Evolutionary conservation across 1,284 basidiomycete species (phyloP), one percentile per base, ranked within the genome.

Genomic region (Boletus semigastroideus): DNA sequence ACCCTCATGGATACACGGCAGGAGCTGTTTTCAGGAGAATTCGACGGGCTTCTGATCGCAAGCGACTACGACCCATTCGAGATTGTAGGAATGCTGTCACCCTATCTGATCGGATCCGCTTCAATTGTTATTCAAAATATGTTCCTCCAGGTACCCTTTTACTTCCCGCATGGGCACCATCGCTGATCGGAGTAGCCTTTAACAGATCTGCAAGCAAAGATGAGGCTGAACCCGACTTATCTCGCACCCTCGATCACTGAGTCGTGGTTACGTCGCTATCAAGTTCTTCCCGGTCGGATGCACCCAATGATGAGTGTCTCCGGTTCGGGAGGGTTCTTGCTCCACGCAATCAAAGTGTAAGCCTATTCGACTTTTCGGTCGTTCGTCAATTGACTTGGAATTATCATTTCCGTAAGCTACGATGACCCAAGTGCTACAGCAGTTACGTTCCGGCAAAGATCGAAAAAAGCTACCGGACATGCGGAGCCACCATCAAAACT

Each of bases 261-360:
- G 73, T 81, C 86, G 11, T 99, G 92, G 89, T 72, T 94, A 45
- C 82, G 97, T 46, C 82, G 84, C 58, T 99, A 98, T 74, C 96
- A 98, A 69, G 89, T 95, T 11, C 77, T 99, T 17, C 96, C 96
- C 22, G 96, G 96, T 14, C 81, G 97, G 31, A 97, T 93, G 39
- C 97, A 99, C 74, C 97, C 97, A 1, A 86, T 84, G 60, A 99
- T 99, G 97, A 87, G 79, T 53, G 92, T 87, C 44, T 89, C 91
- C 16, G 92, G 91, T 2, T 88, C 89, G 3, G 94, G 92, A 5
- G 96, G 97, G 0, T 98, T 86, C 72, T 74, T 99, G 27, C 76
- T 98, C 43, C 86, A 91, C 66, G 83, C 87, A 8, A 86, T 87
- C 37, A 90, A 90, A 79, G 85, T 98, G 89, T 93, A 74, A 51